Evolutionary conservation across 225 moss, liverwort and hornwort genomes (phyloP).

Genomic region (Physcomitrellopsis africana): DNA sequence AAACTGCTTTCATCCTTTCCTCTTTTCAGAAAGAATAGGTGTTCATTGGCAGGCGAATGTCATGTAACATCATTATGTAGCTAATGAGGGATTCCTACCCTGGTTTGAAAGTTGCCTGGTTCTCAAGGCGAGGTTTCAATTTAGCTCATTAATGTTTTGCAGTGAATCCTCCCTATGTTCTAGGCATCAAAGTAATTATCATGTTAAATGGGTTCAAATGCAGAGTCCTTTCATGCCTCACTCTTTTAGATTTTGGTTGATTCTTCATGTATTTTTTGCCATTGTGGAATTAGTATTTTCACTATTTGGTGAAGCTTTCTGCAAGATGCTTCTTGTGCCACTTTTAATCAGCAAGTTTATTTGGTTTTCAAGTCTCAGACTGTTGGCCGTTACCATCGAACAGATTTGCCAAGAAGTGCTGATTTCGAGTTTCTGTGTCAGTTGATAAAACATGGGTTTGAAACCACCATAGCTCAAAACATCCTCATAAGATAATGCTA

Average conservation of each 20-base stretch:
- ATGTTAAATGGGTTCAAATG: not conserved
- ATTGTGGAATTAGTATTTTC: not conserved
- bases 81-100: slow-evolving; percentile 15
- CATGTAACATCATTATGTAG: slow-evolving; percentile 48
- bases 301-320: not conserved
- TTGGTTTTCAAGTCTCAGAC: too few relatives aligned
- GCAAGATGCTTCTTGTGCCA: not conserved
- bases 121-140: slow-evolving; percentile 13
- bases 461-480: too few relatives aligned
- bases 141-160: slow-evolving; percentile 23
- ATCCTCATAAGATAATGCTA: too few relatives aligned
- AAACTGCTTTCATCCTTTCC: not conserved
- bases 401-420: too few relatives aligned
- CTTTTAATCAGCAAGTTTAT: not conserved
- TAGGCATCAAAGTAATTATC: slow-evolving; percentile 19
- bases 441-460: too few relatives aligned
- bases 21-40: not conserved
- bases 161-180: slow-evolving; percentile 18
- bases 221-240: not conserved
- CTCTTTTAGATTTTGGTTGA: slow-evolving; percentile 1
- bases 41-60: slow-evolving; percentile 40
- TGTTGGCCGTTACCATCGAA: too few relatives aligned
- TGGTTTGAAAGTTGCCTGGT: slow-evolving; percentile 23
- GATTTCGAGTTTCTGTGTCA: too few relatives aligned
- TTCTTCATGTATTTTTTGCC: slow-evolving; percentile 11